Conservation (phyloP, 139 green algal species). For the Chlorella sorokiniana region DNA sequence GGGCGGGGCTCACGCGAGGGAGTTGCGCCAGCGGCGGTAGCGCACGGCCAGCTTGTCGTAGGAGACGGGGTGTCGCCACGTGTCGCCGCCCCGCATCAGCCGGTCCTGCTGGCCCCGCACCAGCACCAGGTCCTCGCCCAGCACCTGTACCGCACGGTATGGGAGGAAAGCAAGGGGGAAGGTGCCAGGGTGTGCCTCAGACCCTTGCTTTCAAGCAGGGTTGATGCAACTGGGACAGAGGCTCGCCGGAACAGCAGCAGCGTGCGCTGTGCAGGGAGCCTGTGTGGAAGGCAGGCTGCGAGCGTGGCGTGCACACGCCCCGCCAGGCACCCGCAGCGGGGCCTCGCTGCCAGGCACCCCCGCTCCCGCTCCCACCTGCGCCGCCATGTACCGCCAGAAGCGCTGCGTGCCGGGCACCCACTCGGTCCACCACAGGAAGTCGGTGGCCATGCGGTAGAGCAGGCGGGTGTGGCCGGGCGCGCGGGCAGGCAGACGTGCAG, state of each 20-base stretch:
- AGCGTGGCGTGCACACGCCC: no score
- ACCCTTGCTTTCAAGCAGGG: no score
- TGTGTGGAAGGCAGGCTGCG: no score
- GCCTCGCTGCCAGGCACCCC: not conserved
- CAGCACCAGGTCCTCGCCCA: constrained; percentile 96
- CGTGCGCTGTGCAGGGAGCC: no score
- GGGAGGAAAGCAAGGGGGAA: not conserved
- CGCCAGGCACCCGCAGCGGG: not conserved
- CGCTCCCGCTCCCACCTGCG: constrained; percentile 33
- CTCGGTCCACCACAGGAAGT: constrained; percentile 92
- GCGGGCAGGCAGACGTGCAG: constrained; percentile 96
- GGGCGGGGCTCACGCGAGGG: constrained; percentile 25
- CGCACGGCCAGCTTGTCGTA: constrained; percentile 98
- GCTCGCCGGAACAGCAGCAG: no score
- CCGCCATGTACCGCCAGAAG: constrained; percentile 88
- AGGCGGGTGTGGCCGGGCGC: constrained; percentile 87
- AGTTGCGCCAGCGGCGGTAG: constrained; percentile 94
- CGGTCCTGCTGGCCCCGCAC: constrained; percentile 96
- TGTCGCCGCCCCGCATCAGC: constrained; percentile 84
- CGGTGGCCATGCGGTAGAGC: constrained; percentile 97
- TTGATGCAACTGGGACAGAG: no score
- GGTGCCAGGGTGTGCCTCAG: no score
- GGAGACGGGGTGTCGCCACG: constrained; percentile 89
- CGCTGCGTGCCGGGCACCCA: constrained; percentile 85
- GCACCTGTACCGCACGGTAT: constrained; percentile 68